Base-by-base conservation (phyloP, 495 filamentous ascomycete species). In the Daldinia loculata region DNA sequence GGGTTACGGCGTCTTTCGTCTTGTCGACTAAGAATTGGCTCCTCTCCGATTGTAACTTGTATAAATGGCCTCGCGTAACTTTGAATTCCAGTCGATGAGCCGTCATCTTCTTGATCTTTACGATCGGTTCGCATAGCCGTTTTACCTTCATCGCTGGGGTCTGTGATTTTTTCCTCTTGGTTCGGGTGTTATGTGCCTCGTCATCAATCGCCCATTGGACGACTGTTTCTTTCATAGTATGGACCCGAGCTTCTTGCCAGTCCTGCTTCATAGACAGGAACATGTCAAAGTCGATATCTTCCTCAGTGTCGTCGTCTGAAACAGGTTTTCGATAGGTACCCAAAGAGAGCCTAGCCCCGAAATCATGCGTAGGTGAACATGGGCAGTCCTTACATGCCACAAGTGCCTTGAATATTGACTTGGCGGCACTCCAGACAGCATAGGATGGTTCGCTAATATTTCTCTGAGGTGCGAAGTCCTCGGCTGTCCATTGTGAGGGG, bases 131-230 rank as follows among this genome's bases (percentile, higher is more conserved):
- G 5, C 39, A 41, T 41, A 41, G 8, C 3, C 39, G 39, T 41
- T 17, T 41, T 41, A 41, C 39, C 39, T 8, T 41, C 39, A 41
- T 41, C 14, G 39, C 39, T 17, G 15, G 39, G 14, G 39, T 41
- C n/a, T 52, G 48, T 52, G 48, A 4, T 14, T 27, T 52, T 24
- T 52, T 52, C 22, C 22, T 27, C 26, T 52, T 52, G 19, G 48
- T 27, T 27, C 27, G 48, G 19, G 48, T 8, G 26, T 52, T 27
- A 52, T 52, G 48, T 17, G 48, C 22, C 19, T 52, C 48, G 48
- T 27, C 19, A 52, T 27, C 48, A 27, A 52, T 27, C 48, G 48
- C 48, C 48, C 48, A 52, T 52, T 52, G 48, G 48, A 52, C 48
- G 8, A 52, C 48, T 6, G 48, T 52, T 15, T 52, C 48, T 52